Evolutionary conservation across 2,329 filamentous ascomycete species (phyloP).

Genomic region (Fusarium sterilihyphosum): DNA sequence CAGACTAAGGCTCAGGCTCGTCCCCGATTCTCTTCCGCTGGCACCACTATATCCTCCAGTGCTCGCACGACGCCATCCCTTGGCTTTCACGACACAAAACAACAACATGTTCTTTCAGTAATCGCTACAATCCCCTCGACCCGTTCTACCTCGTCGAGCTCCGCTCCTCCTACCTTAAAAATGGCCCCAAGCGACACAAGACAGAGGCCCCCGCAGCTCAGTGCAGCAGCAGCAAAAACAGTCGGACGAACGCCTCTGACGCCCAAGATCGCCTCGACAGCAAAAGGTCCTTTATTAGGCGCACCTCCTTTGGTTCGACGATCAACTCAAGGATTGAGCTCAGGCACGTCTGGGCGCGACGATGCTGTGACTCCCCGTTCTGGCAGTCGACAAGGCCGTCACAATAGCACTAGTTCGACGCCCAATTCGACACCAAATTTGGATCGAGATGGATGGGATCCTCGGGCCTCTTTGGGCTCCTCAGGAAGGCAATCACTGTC

Average conservation of each 20-base stretch:
- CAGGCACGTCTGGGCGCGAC: slow-evolving; percentile 20
- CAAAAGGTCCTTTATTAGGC: slow-evolving; percentile 51
- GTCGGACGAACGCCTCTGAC: slow-evolving; percentile 61
- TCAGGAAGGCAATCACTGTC: slow-evolving; percentile 37
- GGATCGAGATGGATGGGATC: slow-evolving; percentile 58
- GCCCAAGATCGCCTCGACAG: slow-evolving; percentile 62
- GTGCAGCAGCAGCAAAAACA: slow-evolving; percentile 67
- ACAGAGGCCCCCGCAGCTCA: slow-evolving; percentile 75
- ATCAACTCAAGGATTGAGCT: slow-evolving; percentile 38
- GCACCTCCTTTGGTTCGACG: slow-evolving; percentile 55
- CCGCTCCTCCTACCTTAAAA: slow-evolving; percentile 35
- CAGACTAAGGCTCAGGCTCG: slow-evolving; percentile 29
- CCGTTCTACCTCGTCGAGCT: slow-evolving; percentile 42
- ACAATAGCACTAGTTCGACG: slow-evolving; percentile 74
- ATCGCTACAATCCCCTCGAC: slow-evolving; percentile 45
- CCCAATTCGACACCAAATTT: slow-evolving; percentile 68
- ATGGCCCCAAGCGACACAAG: slow-evolving; percentile 63
- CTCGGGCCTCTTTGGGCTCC: slow-evolving; percentile 46
- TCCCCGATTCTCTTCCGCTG: slow-evolving; percentile 35
- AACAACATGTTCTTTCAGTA: slow-evolving; percentile 47
- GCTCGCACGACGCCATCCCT: slow-evolving; percentile 31
- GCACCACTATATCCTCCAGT: slow-evolving; percentile 35
- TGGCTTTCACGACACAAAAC: slow-evolving; percentile 34
- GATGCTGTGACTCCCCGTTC: slow-evolving; percentile 77
- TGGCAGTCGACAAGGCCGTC: slow-evolving; percentile 75